Percentiles rank a stretch among this genome's conserved stretches.
Conservation (phyloP, 1,139 yeast genomes). For the Candida glucosophila region DNA sequence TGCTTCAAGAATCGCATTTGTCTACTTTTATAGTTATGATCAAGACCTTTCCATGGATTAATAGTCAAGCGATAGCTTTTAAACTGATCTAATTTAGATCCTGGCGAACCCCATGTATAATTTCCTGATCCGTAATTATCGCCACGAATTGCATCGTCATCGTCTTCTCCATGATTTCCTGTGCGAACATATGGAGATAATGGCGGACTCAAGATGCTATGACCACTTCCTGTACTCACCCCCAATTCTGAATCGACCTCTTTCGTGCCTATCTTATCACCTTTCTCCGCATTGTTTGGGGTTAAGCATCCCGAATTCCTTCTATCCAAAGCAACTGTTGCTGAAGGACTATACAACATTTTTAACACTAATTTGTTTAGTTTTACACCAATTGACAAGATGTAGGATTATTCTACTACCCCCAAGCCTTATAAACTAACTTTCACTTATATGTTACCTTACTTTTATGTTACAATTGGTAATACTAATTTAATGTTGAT, state of each 20-base stretch:
- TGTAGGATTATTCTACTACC: too few relatives aligned
- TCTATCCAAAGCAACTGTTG: too few relatives aligned
- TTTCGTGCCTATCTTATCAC: constrained; percentile 2
- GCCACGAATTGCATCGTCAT: too few relatives aligned
- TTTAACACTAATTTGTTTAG: too few relatives aligned
- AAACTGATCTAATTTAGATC: constrained; percentile 24
- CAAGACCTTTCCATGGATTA: constrained; percentile 42
- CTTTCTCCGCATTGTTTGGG: constrained; percentile 18
- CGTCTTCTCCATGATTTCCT: constrained; percentile 6
- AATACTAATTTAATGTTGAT: too few relatives aligned
- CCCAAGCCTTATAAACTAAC: too few relatives aligned
- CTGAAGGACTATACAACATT: too few relatives aligned
- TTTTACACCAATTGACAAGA: too few relatives aligned
- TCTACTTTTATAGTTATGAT: constrained; percentile 33
- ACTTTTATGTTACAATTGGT: too few relatives aligned
- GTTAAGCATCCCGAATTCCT: constrained; percentile 31
- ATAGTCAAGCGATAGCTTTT: constrained; percentile 40
- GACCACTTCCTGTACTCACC: constrained; percentile 1
- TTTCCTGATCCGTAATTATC: constrained; percentile 2
- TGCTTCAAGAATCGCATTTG: constrained; percentile 45
- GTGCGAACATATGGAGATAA: constrained; percentile 48
- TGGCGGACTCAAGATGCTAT: constrained; percentile 56
- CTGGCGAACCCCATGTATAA: background rate
- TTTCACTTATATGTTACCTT: too few relatives aligned
- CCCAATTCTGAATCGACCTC: background rate